Base-by-base conservation (phyloP, 257 asterid species). In the Fraxinus quadrangulata region DNA sequence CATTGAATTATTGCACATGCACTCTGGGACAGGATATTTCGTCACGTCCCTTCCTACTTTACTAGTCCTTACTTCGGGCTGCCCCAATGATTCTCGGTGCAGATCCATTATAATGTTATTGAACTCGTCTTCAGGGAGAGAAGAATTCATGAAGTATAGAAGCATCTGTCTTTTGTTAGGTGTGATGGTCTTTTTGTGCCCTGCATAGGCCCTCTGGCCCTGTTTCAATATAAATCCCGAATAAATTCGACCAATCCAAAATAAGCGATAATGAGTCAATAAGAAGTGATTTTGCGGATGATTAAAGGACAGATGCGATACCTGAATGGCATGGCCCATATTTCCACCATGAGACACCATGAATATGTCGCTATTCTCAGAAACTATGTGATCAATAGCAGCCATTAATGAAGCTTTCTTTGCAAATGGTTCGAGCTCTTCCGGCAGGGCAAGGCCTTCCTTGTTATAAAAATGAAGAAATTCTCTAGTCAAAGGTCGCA, bases 261-360 rank as follows among this genome's bases (percentile, higher is more conserved):
- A 14, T 34, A 70, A 73, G 39, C 28, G 0, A 14, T 19, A 17
- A 54, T 2, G 40, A 2, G 16, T 73, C 28, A 0, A 56, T 9
- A n/a, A 54, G 65, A 54, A 56, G 12, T 56, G 66, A 21, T 56
- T 6, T 21, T 56, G 24, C 65, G 7, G 11, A n/a, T 17, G 12
- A 23, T n/a, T 1, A 6, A 56, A 19, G 30, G 67, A 56, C 67
- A 30, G 23, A 49, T 13, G 12, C 72, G 54, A n/a, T 88, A 91
- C 98, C 98, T 95, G 99, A 59, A 95, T 86, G 39, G 96, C 97
- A 5, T 89, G 99, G 37, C 98, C 98, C 99, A 95, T 93, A 73
- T 95, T 93, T 79, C 99, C 98, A 24, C 99, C 99, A 80, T 95
- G 99, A 51, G 99, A 95, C 17, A 96, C 97, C 99, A 95, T 95